Base-by-base conservation (phyloP, 305 asterid genomes). In the Striga hermonthica region DNA sequence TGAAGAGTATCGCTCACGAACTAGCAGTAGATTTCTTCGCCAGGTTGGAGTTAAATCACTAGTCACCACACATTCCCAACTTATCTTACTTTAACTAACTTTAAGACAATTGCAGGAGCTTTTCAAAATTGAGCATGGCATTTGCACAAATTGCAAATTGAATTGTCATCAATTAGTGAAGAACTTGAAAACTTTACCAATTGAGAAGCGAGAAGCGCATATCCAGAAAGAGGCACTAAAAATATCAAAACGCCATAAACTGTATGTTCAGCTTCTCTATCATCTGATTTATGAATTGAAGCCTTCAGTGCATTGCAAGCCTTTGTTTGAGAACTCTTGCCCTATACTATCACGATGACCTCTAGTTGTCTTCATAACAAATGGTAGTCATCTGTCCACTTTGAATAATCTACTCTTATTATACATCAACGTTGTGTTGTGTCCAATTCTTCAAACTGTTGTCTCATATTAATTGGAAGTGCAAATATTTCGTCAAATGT, bases 131-230 rank as follows among this genome's bases (percentile, higher is more conserved):
- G 97, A 93, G 77, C 85, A 69, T 62, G 98, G 98, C 65, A 71
- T 93, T 74, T 93, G 98, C 86, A 74, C 87, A 36, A 80, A 70
- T 69, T 93, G 98, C 79, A 72, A 76, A 54, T 62, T 93, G 60
- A 81, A 93, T 73, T 93, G 98, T 72, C 97, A 84, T 80, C 84
- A 67, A 71, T 96, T 93, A 66, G 97, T 87, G 78, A 77, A 81
- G 76, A 80, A 81, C 80, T 74, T 90, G 61, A 83, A 72, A 74
- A 83, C 86, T 65, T 82, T 93, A 62, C 67, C 90, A 62, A 63
- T 70, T 74, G 95, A 82, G 73, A 85, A 83, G 72, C 89, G 98
- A 52, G 78, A 74, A 74, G 86, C 70, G 62, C 72, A 84, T 70
- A 78, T 87, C 22, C 69, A 70, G 74, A 84, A 75, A 75, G 84